These are phyloP conservation scores for Xylariaceae sp. DNA, from an alignment of 2,329 filamentous ascomycete species.

Conservation along the genomic window DNA sequence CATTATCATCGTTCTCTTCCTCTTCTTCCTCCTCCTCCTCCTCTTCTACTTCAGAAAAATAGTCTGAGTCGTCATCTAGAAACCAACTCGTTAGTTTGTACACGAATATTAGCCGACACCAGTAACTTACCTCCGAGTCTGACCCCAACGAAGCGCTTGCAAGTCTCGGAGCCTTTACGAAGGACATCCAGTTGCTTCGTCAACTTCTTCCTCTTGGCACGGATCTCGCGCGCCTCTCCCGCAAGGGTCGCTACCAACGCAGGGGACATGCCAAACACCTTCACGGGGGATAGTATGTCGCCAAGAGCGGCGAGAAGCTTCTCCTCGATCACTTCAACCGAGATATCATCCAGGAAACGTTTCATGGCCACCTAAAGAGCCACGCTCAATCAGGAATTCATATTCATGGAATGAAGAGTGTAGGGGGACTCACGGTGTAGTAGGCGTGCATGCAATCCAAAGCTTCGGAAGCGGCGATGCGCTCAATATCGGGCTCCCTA, in stretches of 20 bases:
- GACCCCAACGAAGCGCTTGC: slow-evolving; percentile 13
- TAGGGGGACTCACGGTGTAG: slow-evolving; percentile 40
- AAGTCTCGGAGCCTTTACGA: slow-evolving; percentile 16
- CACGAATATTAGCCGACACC: too few relatives aligned
- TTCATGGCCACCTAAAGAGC: slow-evolving; percentile 55
- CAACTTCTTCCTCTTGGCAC: background rate
- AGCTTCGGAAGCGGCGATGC: slow-evolving; percentile 41
- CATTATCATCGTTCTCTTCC: too few relatives aligned
- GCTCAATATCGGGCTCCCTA: slow-evolving; percentile 37
- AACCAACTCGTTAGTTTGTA: too few relatives aligned
- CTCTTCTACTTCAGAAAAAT: too few relatives aligned
- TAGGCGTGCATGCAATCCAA: slow-evolving; percentile 47
- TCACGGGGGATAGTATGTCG: slow-evolving; percentile 49
- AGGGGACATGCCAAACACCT: slow-evolving; percentile 6
- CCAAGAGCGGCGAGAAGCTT: slow-evolving; percentile 46
- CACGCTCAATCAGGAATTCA: too few relatives aligned
- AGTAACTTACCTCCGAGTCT: slow-evolving; percentile 9
- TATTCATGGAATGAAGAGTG: background rate
- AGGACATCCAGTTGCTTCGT: slow-evolving; percentile 15
- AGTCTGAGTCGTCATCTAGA: too few relatives aligned
- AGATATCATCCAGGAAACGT: slow-evolving; percentile 52
- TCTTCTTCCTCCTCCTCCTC: too few relatives aligned
- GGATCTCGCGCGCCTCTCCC: slow-evolving; percentile 6
- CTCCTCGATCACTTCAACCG: slow-evolving; percentile 51
- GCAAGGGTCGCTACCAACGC: slow-evolving; percentile 9